Evolutionary conservation across 2,329 filamentous ascomycete species (phyloP).

Genomic region (Domatiomyces globalis): DNA sequence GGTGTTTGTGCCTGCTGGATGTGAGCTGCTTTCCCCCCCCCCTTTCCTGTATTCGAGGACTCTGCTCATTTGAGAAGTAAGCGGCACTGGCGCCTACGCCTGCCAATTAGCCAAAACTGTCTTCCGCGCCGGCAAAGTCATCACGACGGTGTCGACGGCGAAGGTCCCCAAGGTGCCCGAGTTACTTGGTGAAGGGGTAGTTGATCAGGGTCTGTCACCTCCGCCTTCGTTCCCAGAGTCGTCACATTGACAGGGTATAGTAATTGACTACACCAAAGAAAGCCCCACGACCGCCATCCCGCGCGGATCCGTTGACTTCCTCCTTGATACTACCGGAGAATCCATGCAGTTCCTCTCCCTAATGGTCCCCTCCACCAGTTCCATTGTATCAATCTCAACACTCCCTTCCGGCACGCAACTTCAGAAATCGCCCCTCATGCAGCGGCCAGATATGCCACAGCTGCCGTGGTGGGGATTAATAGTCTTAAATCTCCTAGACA

Average conservation of each 20-base stretch:
- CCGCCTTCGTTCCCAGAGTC: neutral
- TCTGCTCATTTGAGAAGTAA: conserved; percentile 21
- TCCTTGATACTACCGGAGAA: conserved; percentile 35
- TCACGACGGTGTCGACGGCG: conserved; percentile 39
- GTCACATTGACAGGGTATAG: conserved; percentile 8
- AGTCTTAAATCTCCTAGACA: conserved; percentile 23
- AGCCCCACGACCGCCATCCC: conserved; percentile 27
- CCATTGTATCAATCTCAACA: conserved; percentile 26
- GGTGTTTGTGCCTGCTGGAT: conserved; percentile 37
- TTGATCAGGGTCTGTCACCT: conserved; percentile 29
- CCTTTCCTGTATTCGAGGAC: neutral
- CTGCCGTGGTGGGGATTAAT: conserved; percentile 18
- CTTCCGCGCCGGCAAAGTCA: conserved; percentile 34
- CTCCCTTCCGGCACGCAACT: conserved; percentile 25
- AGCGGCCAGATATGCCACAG: conserved; percentile 16
- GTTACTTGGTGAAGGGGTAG: conserved; percentile 29
- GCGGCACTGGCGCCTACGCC: conserved; percentile 34
- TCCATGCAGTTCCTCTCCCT: conserved; percentile 32
- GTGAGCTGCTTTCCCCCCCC: conserved; percentile 10
- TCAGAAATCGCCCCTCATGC: conserved; percentile 22
- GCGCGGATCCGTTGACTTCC: conserved; percentile 35
- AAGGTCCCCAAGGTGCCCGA: conserved; percentile 36
- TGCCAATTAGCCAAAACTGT: conserved; percentile 39
- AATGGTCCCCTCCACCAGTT: conserved; percentile 25
- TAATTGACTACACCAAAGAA: conserved; percentile 38